Evolutionary conservation across 2,329 filamentous ascomycete species (phyloP).

Genomic region (Seiridium unicorne): DNA sequence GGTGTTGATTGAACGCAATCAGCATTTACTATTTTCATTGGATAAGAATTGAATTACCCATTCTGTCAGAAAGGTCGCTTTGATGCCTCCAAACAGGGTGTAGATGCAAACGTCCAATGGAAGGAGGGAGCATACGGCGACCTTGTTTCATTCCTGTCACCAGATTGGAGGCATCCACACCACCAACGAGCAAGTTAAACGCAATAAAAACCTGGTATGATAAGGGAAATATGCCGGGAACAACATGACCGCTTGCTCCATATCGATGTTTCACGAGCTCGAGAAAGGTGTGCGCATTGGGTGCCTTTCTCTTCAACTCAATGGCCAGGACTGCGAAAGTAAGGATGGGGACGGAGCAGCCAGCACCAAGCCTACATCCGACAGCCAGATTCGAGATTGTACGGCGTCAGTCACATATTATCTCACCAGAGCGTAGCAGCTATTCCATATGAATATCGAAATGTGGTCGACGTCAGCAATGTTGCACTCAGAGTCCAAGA

Average conservation of each 20-base stretch:
- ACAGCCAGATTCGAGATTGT: too few relatives aligned
- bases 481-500: constrained; percentile 91
- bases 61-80: constrained; percentile 81
- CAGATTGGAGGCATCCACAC: constrained; percentile 67
- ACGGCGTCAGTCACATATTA: too few relatives aligned
- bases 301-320: constrained; percentile 78
- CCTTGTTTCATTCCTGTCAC: constrained; percentile 72
- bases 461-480: constrained; percentile 68
- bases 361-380: constrained; percentile 50
- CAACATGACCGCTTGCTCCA: constrained; percentile 49
- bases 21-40: too few relatives aligned
- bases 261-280: constrained; percentile 82
- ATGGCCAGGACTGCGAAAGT: constrained; percentile 87
- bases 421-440: too few relatives aligned
- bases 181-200: constrained; percentile 82
- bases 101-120: constrained; percentile 75
- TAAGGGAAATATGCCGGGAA: constrained; percentile 76
- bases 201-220: constrained; percentile 84
- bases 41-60: constrained; percentile 26
- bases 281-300: constrained; percentile 80
- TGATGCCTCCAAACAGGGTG: constrained; percentile 75
- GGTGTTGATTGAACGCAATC: constrained; percentile 45
- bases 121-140: constrained; percentile 76
- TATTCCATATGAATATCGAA: neutral
- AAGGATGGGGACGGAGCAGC: constrained; percentile 79